Conservation (phyloP, 2,329 filamentous ascomycete genomes). For the Escovopsis sp. region DNA sequence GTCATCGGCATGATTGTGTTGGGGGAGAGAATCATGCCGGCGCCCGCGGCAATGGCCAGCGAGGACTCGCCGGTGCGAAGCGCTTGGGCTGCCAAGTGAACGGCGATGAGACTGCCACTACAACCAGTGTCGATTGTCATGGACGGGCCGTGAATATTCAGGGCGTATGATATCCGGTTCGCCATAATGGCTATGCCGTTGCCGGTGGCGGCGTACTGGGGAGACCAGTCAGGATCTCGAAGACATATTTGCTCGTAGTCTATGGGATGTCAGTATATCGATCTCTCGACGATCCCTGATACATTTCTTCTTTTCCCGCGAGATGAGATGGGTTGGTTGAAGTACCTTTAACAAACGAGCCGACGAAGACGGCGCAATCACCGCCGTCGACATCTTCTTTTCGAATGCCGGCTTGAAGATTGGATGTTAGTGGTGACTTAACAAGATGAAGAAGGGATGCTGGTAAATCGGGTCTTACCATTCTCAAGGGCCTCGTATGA, state of each 20-base stretch:
- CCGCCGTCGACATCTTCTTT: slow-evolving; percentile 28
- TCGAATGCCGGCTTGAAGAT: slow-evolving; percentile 25
- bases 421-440: not conserved
- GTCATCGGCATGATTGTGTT: slow-evolving; percentile 43
- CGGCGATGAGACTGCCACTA: slow-evolving; percentile 37
- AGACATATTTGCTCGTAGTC: slow-evolving; percentile 37
- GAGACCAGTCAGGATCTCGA: slow-evolving; percentile 33
- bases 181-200: slow-evolving; percentile 38
- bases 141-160: slow-evolving; percentile 39
- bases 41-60: slow-evolving; percentile 33
- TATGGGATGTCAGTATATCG: slow-evolving; percentile 7
- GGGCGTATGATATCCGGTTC: slow-evolving; percentile 41
- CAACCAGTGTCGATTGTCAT: slow-evolving; percentile 46
- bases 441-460: not conserved
- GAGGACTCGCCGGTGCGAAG: slow-evolving; percentile 30
- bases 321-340: too few relatives aligned
- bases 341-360: slow-evolving; percentile 34
- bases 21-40: slow-evolving; percentile 37
- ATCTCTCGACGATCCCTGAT: not conserved
- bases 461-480: slow-evolving; percentile 16
- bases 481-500: slow-evolving; percentile 37
- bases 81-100: slow-evolving; percentile 38
- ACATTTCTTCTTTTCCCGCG: not conserved
- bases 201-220: slow-evolving; percentile 37
- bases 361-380: slow-evolving; percentile 33